Evolutionary conservation across 2,329 filamentous ascomycete species (phyloP), one percentile per base, ranked within the genome.

Genomic region (Cercospora sesami): DNA sequence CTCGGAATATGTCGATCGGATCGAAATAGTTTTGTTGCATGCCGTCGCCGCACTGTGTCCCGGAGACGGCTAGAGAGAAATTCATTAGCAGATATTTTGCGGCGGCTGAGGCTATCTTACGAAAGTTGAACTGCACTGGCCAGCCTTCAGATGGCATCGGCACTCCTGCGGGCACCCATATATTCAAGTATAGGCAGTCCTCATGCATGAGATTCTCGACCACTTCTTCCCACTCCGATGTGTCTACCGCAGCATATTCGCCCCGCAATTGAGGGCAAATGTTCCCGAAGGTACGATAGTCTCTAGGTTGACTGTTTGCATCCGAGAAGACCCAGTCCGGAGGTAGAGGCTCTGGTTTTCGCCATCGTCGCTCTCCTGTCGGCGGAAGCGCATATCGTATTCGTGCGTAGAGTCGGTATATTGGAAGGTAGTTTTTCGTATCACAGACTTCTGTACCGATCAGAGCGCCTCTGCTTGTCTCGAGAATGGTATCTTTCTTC

Each of bases 291-390:
- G 21, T 65, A 26, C 68, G 60, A 64, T 68, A 71, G 23, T 71
- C 64, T 26, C 70, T 45, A 6, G 68, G 64, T 30, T 68, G 60
- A 23, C 67, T 67, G 64, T 69, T 68, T 31, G 68, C 68, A 48
- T 71, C 63, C 14, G 65, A 68, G 58, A 71, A 71, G 55, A 69
- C 60, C 70, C 70, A 71, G 28, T 71, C 70, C 18, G 66, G 30
- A 8, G 70, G 70, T 14, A 71, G 45, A 9, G 68, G 70, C 45
- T 69, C 60, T 10, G 70, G 70, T n/a, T 68, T 71, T 12, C 64
- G 58, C 70, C 70, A 71, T 64, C 70, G 62, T 57, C 68, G 36
- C 9, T 68, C 66, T 39, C 70, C 65, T 4, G 60, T 63, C 9
- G 69, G 69, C 14, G 69, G 69, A 21, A 71, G 42, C 7, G 69